phyloP scores from a whole-genome alignment of 352 stramenopile species.

The Globisporangium camurandrum region DNA sequence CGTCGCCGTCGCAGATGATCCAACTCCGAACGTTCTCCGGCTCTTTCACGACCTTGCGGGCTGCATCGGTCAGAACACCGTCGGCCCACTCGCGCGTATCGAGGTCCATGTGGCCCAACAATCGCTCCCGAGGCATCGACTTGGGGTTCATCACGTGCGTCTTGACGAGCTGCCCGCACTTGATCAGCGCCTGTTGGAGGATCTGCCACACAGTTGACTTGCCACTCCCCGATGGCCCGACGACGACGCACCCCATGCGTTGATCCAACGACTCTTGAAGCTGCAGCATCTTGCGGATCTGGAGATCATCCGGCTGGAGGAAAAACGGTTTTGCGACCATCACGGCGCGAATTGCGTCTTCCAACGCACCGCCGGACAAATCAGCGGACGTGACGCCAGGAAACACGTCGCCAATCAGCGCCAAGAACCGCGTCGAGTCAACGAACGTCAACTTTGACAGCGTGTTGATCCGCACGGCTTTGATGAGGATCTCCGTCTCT shows the following conservation, averaged over 20 bases:
- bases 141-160: slow-evolving; percentile 97
- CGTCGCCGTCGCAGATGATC: slow-evolving; percentile 95
- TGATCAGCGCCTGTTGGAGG: slow-evolving; percentile 82
- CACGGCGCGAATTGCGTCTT: slow-evolving; percentile 82
- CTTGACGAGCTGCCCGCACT: slow-evolving; percentile 82
- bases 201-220: slow-evolving; percentile 94
- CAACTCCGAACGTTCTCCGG: slow-evolving; percentile 84
- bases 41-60: slow-evolving; percentile 89
- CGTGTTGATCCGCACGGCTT: slow-evolving; percentile 94
- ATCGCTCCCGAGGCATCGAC: slow-evolving; percentile 87
- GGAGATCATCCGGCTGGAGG: slow-evolving; percentile 82
- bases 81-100: slow-evolving; percentile 95
- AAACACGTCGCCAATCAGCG: slow-evolving; percentile 92
- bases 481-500: slow-evolving; percentile 92
- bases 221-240: slow-evolving; percentile 89
- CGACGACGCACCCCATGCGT: slow-evolving; percentile 93
- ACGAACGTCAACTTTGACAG: slow-evolving; percentile 93
- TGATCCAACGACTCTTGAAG: slow-evolving; percentile 94
- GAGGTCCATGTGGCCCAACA: slow-evolving; percentile 92
- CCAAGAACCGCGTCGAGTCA: slow-evolving; percentile 87
- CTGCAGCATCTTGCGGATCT: slow-evolving; percentile 94
- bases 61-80: slow-evolving; percentile 90
- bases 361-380: slow-evolving; percentile 72
- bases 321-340: slow-evolving; percentile 88
- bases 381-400: slow-evolving; percentile 81